phyloP scores from a whole-genome alignment of 2,329 filamentous ascomycete genomes.

The Akanthomyces muscarius region DNA sequence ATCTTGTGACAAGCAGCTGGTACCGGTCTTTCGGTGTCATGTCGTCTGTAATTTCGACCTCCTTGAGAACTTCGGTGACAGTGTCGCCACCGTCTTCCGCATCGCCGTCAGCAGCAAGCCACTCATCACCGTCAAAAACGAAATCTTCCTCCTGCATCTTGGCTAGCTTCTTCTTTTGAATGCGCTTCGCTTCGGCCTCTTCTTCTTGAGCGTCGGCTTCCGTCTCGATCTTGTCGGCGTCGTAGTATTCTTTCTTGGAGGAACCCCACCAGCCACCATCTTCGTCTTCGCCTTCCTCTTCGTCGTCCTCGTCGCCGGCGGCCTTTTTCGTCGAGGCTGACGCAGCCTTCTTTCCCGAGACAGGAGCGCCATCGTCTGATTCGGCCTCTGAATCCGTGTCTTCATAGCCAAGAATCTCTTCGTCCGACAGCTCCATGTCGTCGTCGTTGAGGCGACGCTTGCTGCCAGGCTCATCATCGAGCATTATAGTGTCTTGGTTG shows the following conservation, averaged over 20 bases:
- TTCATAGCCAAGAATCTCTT: conserved; percentile 54
- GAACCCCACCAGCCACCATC: conserved; percentile 77
- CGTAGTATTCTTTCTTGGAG: conserved; percentile 86
- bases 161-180: conserved; percentile 87
- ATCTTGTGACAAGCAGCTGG: conserved; percentile 71
- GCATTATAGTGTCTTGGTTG: conserved; percentile 77
- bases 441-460: conserved; percentile 74
- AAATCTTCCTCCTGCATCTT: conserved; percentile 91
- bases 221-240: conserved; percentile 69
- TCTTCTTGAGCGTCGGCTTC: conserved; percentile 76
- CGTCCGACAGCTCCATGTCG: conserved; percentile 59
- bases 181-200: conserved; percentile 79
- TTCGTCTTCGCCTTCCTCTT: conserved; percentile 52
- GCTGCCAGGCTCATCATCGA: conserved; percentile 74
- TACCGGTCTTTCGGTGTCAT: conserved; percentile 72
- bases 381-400: conserved; percentile 37
- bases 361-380: conserved; percentile 43
- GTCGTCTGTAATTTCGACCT: conserved; percentile 74
- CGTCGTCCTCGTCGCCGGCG: conserved; percentile 47
- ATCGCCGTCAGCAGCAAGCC: conserved; percentile 58
- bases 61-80: conserved; percentile 83
- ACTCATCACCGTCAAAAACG: conserved; percentile 85
- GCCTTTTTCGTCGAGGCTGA: conserved; percentile 25
- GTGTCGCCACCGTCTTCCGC: conserved; percentile 52
- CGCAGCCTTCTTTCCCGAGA: conserved; percentile 23